A percentile compares a stretch with the other conserved stretches of the same genome.
Conservation (phyloP, 805 yeast species). For the Ogataea methylovora region DNA sequence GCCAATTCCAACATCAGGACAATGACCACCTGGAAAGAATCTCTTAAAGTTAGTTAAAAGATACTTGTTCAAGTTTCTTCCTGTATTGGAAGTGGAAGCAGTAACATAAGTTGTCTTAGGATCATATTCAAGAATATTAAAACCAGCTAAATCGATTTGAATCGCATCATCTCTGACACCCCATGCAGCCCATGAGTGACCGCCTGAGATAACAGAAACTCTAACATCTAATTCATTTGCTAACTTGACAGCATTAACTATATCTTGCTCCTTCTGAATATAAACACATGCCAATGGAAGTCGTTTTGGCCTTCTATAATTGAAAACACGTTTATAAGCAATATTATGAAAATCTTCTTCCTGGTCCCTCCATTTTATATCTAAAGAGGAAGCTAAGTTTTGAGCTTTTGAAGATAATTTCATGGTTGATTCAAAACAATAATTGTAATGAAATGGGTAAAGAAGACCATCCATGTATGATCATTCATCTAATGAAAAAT, state of each 20-base stretch:
- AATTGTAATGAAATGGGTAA: no score
- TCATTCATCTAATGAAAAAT: no score
- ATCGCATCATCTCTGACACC: conserved; percentile 6
- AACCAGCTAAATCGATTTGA: conserved; percentile 4
- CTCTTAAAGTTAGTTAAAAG: no score
- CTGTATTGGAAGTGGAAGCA: conserved; percentile 6
- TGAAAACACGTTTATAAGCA: conserved; percentile 6
- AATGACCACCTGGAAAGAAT: no score
- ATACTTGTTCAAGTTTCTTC: no score
- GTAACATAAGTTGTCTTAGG: conserved; percentile 2
- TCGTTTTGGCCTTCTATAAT: conserved; percentile 4
- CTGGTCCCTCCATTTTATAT: no score
- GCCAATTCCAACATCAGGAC: conserved; percentile 7
- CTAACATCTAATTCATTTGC: conserved; percentile 4
- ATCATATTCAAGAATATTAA: conserved; percentile 3
- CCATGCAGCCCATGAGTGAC: conserved; percentile 8
- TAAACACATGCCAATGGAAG: conserved; percentile 4
- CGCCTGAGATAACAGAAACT: conserved; percentile 6
- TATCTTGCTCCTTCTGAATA: conserved; percentile 3
- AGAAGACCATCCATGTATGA: no score
- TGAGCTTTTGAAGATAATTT: no score
- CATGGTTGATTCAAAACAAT: no score
- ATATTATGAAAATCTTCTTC: no score
- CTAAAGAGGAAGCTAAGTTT: no score
- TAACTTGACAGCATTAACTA: conserved; percentile 5